Evolutionary conservation across 257 asterid genomes (phyloP).

Genomic region (Penstemon barbatus): DNA sequence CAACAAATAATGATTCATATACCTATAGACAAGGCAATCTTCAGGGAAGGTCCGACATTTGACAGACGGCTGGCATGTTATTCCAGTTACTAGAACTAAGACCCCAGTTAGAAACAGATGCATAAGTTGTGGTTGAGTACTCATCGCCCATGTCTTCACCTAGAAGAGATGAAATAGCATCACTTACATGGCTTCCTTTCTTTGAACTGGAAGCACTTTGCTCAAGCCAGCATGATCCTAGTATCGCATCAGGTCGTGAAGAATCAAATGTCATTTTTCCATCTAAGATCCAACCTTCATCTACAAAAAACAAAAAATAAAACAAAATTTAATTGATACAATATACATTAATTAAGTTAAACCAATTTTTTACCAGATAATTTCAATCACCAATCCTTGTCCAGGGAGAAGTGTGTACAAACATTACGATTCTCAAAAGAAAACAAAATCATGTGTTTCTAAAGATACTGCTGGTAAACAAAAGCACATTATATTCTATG

Average conservation of each 20-base stretch:
- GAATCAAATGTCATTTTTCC: conserved; percentile 31
- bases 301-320: conserved; percentile 23
- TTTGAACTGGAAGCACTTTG: conserved; percentile 28
- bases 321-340: background rate
- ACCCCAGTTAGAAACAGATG: conserved; percentile 22
- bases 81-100: conserved; percentile 45
- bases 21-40: background rate
- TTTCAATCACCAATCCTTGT: background rate
- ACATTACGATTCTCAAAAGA: background rate
- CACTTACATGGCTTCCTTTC: conserved; percentile 28
- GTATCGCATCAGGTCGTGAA: conserved; percentile 47
- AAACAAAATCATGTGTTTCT: background rate
- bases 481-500: background rate
- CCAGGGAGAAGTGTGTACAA: too few species aligned
- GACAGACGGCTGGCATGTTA: conserved; percentile 46
- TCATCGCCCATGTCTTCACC: conserved; percentile 34
- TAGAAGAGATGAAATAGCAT: conserved; percentile 29
- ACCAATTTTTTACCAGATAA: conserved; percentile 7
- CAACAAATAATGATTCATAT: too few species aligned
- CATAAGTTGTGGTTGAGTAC: conserved; percentile 21
- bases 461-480: background rate
- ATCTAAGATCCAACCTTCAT: conserved; percentile 40
- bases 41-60: conserved; percentile 43
- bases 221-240: conserved; percentile 51
- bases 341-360: background rate